Evolutionary conservation across 371 early-diverging fungal species (phyloP).

Genomic region (Batrachochytrium dendrobatidis): DNA sequence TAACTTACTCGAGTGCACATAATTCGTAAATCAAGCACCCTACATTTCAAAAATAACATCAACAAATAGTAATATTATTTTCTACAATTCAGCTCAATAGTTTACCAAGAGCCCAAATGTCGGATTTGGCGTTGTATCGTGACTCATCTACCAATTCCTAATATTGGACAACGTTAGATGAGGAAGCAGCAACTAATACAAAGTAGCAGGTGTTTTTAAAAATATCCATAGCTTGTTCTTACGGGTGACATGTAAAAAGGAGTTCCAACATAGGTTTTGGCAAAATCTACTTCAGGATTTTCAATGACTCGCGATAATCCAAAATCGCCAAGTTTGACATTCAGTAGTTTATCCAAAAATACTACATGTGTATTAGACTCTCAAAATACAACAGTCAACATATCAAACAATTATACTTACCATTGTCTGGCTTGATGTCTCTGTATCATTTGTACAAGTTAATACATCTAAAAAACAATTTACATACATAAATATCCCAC

Average conservation of each 20-base stretch:
- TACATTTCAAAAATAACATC: neutral
- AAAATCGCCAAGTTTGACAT: conserved; percentile 68
- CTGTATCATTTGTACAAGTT: conserved; percentile 30
- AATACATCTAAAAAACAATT: neutral
- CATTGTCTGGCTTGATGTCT: conserved; percentile 67
- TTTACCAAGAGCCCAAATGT: conserved; percentile 59
- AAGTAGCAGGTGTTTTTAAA: neutral
- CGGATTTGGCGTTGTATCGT: conserved; percentile 55
- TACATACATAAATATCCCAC: neutral
- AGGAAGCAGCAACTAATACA: neutral
- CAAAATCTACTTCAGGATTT: conserved; percentile 48
- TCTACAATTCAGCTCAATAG: neutral
- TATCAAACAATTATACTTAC: conserved; percentile 13
- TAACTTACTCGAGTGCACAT: conserved; percentile 54
- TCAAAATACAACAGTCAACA: neutral
- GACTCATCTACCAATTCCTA: conserved; percentile 57
- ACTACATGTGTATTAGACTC: conserved; percentile 22
- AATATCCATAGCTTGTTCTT: conserved; percentile 11
- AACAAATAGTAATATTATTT: neutral
- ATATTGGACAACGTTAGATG: neutral
- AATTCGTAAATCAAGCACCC: conserved; percentile 65
- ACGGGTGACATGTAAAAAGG: conserved; percentile 75
- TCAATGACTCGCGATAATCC: conserved; percentile 54
- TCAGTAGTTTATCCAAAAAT: conserved; percentile 50
- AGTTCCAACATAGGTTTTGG: conserved; percentile 64